These are phyloP conservation scores for Bullera alba DNA, from an alignment of 768 basidiomycete genomes.

Conservation along the genomic window DNA sequence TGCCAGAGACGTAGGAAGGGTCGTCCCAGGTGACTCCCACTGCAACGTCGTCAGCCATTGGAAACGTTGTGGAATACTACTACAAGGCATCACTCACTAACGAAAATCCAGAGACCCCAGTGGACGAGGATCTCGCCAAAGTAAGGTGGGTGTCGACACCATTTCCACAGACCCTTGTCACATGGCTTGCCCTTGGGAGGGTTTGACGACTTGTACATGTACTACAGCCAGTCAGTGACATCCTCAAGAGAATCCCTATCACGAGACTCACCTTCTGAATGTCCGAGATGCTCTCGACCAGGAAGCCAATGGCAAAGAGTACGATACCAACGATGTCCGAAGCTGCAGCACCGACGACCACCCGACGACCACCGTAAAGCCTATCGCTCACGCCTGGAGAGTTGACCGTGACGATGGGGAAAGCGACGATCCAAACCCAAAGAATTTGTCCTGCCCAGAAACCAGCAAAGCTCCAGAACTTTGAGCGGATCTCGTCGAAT, in stretches of 20 bases:
- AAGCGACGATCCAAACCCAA: constrained; percentile 53
- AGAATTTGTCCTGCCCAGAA: constrained; percentile 61
- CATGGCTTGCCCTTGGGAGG: constrained; percentile 53
- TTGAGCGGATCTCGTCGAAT: constrained; percentile 61
- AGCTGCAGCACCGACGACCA: constrained; percentile 55
- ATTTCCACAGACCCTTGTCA: constrained; percentile 44
- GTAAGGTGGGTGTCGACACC: constrained; percentile 59
- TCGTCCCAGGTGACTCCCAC: too few species aligned
- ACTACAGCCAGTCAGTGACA: constrained; percentile 40
- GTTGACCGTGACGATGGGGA: constrained; percentile 61
- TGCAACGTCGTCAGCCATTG: too few species aligned
- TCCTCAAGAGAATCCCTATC: not conserved
- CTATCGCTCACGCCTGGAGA: constrained; percentile 59
- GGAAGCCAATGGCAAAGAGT: constrained; percentile 57
- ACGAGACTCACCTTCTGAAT: constrained; percentile 51
- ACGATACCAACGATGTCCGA: constrained; percentile 61
- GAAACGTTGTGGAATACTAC: too few species aligned
- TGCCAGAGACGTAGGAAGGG: constrained; percentile 47
- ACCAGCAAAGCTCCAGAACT: constrained; percentile 60
- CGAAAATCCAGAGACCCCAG: constrained; percentile 26
- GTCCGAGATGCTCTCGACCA: constrained; percentile 57
- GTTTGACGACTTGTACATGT: constrained; percentile 53
- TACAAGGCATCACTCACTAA: constrained; percentile 47
- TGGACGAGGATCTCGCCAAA: constrained; percentile 58
- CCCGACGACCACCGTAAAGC: constrained; percentile 50